Evolutionary conservation across 2,329 filamentous ascomycete species (phyloP).

Genomic region (Verticillium klebahnii): DNA sequence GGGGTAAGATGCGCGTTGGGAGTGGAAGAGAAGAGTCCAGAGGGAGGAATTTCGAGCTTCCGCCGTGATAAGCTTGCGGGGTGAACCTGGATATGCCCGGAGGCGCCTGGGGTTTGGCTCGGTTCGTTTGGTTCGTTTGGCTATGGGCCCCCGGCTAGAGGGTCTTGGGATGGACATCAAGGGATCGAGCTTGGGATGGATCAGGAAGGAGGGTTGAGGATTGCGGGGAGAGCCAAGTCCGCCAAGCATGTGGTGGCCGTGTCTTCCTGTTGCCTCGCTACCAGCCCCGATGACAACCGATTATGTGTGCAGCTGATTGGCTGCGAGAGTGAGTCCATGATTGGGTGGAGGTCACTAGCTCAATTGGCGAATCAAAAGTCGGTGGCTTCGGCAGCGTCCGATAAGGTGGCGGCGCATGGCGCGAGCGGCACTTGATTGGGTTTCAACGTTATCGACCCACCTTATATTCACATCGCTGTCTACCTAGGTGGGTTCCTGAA

Average conservation of each 20-base stretch:
- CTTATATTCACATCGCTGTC: not conserved
- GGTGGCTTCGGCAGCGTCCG: not conserved
- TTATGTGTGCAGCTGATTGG: not conserved
- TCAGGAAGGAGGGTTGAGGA: conserved; percentile 11
- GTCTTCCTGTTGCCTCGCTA: not conserved
- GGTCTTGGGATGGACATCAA: not conserved
- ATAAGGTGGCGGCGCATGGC: not conserved
- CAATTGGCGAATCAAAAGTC: not conserved
- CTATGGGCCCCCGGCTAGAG: not conserved
- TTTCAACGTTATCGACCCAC: not conserved
- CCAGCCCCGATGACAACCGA: not conserved
- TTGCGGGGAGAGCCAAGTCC: conserved; percentile 9
- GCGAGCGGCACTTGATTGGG: not conserved
- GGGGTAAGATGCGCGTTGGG: not conserved
- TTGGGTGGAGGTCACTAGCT: not conserved
- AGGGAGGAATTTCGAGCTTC: not conserved
- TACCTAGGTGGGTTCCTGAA: not conserved
- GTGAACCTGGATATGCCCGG: not conserved
- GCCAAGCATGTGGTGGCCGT: conserved; percentile 8
- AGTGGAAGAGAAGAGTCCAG: not conserved
- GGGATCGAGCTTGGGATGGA: conserved; percentile 3
- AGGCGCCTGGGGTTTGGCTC: not conserved
- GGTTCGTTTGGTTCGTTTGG: conserved; percentile 5
- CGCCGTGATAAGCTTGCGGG: not conserved
- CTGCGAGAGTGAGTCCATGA: not conserved